phyloP scores from a whole-genome alignment of 371 early-diverging fungal genomes.

The Rhizopus microsporus region DNA sequence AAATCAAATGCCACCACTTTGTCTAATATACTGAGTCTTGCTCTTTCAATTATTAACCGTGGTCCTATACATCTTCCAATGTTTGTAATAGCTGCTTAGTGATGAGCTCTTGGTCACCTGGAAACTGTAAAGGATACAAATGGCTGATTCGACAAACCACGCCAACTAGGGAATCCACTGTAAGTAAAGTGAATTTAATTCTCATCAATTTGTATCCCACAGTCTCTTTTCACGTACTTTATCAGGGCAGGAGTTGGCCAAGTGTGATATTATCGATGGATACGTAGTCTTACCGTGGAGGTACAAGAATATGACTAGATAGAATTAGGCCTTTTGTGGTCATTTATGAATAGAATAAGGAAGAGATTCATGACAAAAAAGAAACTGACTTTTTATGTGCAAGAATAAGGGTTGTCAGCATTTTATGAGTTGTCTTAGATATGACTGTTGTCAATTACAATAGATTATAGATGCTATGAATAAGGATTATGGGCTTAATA shows the following conservation, averaged over 20 bases:
- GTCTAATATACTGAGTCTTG: conserved; percentile 5
- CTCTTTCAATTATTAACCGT: conserved; percentile 6
- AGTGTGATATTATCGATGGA: not conserved
- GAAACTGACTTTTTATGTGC: too few species aligned
- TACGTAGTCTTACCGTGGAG: too few species aligned
- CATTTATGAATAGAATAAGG: too few species aligned
- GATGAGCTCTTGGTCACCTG: conserved; percentile 3
- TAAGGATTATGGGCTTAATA: too few species aligned
- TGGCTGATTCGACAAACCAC: conserved; percentile 2
- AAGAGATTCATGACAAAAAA: too few species aligned
- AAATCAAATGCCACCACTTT: conserved; percentile 7
- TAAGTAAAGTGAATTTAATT: conserved; percentile 4
- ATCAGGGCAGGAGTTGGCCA: not conserved
- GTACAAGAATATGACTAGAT: too few species aligned
- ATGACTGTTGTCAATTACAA: too few species aligned
- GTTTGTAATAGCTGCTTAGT: conserved; percentile 3
- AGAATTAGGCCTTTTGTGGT: too few species aligned
- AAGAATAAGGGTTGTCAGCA: too few species aligned
- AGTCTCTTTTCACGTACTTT: not conserved
- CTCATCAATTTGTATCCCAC: conserved; percentile 6
- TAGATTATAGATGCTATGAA: too few species aligned
- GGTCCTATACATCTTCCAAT: conserved; percentile 5
- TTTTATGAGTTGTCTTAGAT: too few species aligned
- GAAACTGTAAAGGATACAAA: conserved; percentile 4
- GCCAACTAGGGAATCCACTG: conserved; percentile 9